Conservation (phyloP, 176 grass and related monocot genomes). For the Aegilops umbellulata region DNA sequence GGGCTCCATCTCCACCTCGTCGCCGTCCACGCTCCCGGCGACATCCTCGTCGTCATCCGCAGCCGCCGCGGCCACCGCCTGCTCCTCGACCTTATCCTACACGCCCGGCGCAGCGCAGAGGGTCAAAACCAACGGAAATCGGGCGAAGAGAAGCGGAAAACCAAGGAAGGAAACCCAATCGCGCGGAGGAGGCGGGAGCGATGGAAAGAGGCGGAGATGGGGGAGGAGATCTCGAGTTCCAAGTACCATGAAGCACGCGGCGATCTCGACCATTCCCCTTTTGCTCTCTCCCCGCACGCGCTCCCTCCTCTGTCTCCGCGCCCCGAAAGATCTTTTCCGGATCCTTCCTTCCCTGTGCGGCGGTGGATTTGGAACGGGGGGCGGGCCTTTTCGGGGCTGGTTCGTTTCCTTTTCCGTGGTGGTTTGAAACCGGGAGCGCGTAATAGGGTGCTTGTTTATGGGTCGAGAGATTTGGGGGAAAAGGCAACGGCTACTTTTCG, state of each 20-base stretch:
- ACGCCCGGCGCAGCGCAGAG: background rate
- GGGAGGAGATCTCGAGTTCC: background rate
- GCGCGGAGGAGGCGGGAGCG: background rate
- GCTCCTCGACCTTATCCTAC: conserved; percentile 43
- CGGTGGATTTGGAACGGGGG: background rate
- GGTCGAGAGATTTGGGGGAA: background rate
- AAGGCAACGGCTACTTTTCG: conserved; percentile 54
- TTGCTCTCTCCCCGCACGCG: background rate
- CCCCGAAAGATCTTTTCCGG: background rate
- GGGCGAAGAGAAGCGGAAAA: background rate
- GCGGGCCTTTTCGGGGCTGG: background rate
- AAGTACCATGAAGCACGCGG: conserved; percentile 42
- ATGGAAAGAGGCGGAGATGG: background rate
- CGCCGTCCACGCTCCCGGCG: background rate
- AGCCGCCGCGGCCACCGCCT: background rate
- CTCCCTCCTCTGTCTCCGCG: background rate
- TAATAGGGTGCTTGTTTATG: background rate
- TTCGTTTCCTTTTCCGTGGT: background rate
- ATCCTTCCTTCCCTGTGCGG: background rate
- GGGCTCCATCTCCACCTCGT: conserved; percentile 28
- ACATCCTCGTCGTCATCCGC: background rate
- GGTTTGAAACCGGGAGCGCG: conserved; percentile 36
- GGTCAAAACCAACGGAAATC: background rate
- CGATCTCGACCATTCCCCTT: conserved; percentile 35
- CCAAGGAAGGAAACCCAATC: background rate